A percentile compares a stretch with the other conserved stretches of the same genome.
Evolutionary conservation across 768 basidiomycete species (phyloP).

Genomic region (Melanogaster broomeanus): DNA sequence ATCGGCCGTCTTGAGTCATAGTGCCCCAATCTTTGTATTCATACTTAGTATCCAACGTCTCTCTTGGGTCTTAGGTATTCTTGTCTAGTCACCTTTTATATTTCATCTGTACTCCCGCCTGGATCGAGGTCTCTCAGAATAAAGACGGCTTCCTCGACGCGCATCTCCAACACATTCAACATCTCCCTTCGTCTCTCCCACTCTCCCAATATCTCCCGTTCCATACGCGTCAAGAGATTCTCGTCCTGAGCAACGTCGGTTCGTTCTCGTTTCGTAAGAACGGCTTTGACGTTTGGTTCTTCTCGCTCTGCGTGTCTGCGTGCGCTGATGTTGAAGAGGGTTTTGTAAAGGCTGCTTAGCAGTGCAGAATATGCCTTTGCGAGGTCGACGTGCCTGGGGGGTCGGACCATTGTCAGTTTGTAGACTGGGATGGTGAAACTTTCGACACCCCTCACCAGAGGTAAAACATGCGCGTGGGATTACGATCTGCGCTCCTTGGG

Average conservation of each 20-base stretch:
- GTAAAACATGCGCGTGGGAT: conserved; percentile 86
- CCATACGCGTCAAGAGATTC: conserved; percentile 66
- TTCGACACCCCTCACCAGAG: conserved; percentile 63
- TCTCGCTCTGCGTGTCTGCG: conserved; percentile 76
- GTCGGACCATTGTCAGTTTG: neutral
- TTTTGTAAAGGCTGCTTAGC: conserved; percentile 83
- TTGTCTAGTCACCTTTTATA: conserved; percentile 7
- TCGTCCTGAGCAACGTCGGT: conserved; percentile 83
- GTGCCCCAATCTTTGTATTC: neutral
- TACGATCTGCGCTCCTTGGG: conserved; percentile 86
- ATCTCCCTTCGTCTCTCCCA: conserved; percentile 78
- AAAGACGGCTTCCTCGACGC: conserved; percentile 88
- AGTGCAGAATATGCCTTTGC: conserved; percentile 79
- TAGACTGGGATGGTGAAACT: neutral
- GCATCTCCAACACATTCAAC: conserved; percentile 76
- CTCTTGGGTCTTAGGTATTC: neutral
- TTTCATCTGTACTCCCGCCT: conserved; percentile 50
- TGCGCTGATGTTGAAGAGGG: conserved; percentile 79
- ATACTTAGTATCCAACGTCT: neutral
- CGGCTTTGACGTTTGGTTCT: conserved; percentile 60
- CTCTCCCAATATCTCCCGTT: conserved; percentile 70
- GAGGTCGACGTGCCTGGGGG: conserved; percentile 83
- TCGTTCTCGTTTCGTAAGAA: conserved; percentile 80
- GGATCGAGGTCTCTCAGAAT: conserved; percentile 78
- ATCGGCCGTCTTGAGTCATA: neutral